Conservation (phyloP, 768 basidiomycete genomes). For the Tricholomella constricta region DNA sequence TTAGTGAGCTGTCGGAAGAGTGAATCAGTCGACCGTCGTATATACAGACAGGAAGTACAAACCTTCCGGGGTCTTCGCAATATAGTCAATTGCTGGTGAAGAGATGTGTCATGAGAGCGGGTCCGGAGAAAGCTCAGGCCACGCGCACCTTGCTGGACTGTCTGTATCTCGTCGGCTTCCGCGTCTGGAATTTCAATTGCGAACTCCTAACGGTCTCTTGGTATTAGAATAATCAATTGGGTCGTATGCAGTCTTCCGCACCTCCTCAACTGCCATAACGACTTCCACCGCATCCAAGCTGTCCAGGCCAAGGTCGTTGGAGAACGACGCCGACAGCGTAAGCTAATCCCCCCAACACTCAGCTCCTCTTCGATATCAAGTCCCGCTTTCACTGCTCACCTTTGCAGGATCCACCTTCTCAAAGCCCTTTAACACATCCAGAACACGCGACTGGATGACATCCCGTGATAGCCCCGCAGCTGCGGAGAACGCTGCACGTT, state of each 20-base stretch:
- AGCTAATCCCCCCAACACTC: slow-evolving; percentile 17
- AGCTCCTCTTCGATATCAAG: not conserved
- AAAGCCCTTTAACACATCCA: slow-evolving; percentile 85
- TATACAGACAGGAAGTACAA: slow-evolving; percentile 10
- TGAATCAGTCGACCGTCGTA: slow-evolving; percentile 13
- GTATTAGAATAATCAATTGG: slow-evolving; percentile 4
- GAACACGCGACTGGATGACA: slow-evolving; percentile 70
- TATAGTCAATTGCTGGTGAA: slow-evolving; percentile 86
- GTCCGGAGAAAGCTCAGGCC: slow-evolving; percentile 4
- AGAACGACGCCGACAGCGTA: slow-evolving; percentile 50
- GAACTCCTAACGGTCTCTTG: slow-evolving; percentile 69
- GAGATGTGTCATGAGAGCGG: slow-evolving; percentile 18
- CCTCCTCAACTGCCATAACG: slow-evolving; percentile 98
- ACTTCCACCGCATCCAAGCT: slow-evolving; percentile 98
- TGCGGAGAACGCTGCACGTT: slow-evolving; percentile 62
- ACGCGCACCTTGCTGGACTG: slow-evolving; percentile 81
- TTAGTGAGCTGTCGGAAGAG: slow-evolving; percentile 13
- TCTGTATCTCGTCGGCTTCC: slow-evolving; percentile 93
- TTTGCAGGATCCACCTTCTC: slow-evolving; percentile 84
- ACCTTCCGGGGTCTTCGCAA: slow-evolving; percentile 92
- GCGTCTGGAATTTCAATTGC: slow-evolving; percentile 96
- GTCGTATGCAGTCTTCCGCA: slow-evolving; percentile 24
- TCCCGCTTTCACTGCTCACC: slow-evolving; percentile 36
- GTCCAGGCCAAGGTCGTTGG: slow-evolving; percentile 87
- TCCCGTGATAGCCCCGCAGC: slow-evolving; percentile 66